Evolutionary conservation across 2,329 filamentous ascomycete species (phyloP).

Genomic region (Periconia sp.): DNA sequence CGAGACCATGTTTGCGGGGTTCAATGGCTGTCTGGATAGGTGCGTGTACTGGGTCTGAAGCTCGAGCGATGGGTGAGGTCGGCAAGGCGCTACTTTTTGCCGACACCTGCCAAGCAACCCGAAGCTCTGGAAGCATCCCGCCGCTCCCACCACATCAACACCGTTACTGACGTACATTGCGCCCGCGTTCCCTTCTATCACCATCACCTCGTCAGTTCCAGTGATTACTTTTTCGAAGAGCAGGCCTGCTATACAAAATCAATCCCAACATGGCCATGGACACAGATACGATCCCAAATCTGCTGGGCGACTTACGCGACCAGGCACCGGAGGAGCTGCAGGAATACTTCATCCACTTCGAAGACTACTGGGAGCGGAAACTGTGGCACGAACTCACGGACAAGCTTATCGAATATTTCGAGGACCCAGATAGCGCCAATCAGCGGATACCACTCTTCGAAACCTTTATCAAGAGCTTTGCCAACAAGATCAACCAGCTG

Average conservation of each 20-base stretch:
- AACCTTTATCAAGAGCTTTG: constrained; percentile 92
- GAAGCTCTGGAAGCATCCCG: constrained; percentile 7
- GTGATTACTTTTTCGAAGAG: neutral
- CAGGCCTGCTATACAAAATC: neutral
- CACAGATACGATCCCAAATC: constrained; percentile 84
- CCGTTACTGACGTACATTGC: constrained; percentile 15
- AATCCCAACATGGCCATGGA: constrained; percentile 63
- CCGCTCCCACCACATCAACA: constrained; percentile 14
- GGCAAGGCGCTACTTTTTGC: constrained; percentile 10
- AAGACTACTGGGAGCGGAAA: constrained; percentile 97
- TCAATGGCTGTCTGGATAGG: constrained; percentile 40
- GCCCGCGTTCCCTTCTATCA: neutral
- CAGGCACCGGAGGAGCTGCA: constrained; percentile 85
- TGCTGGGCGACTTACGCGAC: constrained; percentile 88
- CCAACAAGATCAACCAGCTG: constrained; percentile 98
- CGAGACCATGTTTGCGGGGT: constrained; percentile 42
- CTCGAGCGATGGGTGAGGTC: constrained; percentile 14
- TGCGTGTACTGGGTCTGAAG: constrained; percentile 27
- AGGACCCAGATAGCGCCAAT: constrained; percentile 73
- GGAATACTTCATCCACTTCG: constrained; percentile 84
- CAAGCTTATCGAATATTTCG: constrained; percentile 84
- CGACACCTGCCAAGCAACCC: constrained; percentile 13
- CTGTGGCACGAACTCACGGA: constrained; percentile 99
- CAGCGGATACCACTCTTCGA: constrained; percentile 92
- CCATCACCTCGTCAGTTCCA: neutral